Base-by-base conservation (phyloP, 2,329 filamentous ascomycete genomes). In the Pseudogymnoascus sp. region DNA sequence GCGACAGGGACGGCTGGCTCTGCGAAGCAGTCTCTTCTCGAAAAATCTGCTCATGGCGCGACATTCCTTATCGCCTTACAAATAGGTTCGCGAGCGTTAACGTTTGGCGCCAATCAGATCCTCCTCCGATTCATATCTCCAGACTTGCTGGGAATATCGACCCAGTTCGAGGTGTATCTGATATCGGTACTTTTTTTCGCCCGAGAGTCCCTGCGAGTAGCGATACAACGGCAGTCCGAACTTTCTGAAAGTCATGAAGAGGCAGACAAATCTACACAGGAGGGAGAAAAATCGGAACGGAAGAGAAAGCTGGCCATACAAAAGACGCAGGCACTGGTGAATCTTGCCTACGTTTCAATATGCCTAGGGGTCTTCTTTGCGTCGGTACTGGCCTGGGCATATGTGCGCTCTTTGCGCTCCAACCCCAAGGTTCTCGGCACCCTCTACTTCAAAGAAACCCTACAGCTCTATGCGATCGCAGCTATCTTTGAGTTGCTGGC, bases 101-200 rank as follows among this genome's bases (percentile, higher is more conserved):
- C 93, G 25, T 99, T 99, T 76, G 76, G 88, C 67, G 89, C 94
- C 72, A 99, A 97, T 76, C 93, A 99, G 74, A 74, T 96, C 38
- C 84, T 99, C 31, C 82, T 99, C 6, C 90, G 93, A 36, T 93
- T 90, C 72, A 79, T 97, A 48, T 96, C 92, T 1, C 92, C 94
- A 0, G 84, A 88, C 63, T 81, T 95, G 0, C 83, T 99, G 1
- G 94, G 93, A 5, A 81, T 96, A 4, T 89, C 92, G 1, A 88
- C 92, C 0, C 94, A 97, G 74, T 82, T 99, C 2, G 94, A 99
- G 70, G 85, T 97, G 0, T 97, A 92, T 74, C 92, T 93, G 64
- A 88, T 96, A 48, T 91, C 92, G 0, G 87, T 95, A n/a, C 81
- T 99, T 0, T 97, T 96, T 75, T 97, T 99, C 71, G 89, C 94